Evolutionary conservation across 2,329 filamentous ascomycete genomes (phyloP).

Genomic region (Aspergillus phoenicis): DNA sequence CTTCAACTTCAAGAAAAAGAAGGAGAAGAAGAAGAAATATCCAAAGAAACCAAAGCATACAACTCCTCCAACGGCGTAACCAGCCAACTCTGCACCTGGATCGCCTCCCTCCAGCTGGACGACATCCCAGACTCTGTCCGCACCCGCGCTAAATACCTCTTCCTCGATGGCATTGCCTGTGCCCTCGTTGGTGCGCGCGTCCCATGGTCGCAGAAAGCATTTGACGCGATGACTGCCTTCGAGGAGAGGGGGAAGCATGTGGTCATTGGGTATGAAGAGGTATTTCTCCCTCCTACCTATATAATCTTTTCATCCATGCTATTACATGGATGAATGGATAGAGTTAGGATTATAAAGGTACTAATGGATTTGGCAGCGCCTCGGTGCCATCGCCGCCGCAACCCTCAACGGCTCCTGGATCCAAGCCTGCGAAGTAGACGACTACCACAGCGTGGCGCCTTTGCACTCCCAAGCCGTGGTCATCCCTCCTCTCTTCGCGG

Average conservation of each 20-base stretch:
- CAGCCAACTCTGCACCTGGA: conserved; percentile 14
- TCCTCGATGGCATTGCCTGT: conserved; percentile 49
- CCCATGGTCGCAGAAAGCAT: conserved; percentile 45
- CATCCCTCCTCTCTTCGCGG: conserved; percentile 47
- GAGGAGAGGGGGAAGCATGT: conserved; percentile 33
- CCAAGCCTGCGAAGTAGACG: conserved; percentile 50
- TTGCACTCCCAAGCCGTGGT: conserved; percentile 44
- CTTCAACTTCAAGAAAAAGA: too few relatives aligned
- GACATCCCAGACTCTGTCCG: conserved; percentile 38
- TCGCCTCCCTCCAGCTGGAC: conserved; percentile 9
- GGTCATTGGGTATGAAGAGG: conserved; percentile 20
- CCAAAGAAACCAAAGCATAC: neutral
- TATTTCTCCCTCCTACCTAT: neutral
- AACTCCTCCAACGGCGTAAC: conserved; percentile 2
- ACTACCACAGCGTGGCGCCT: conserved; percentile 47
- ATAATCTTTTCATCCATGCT: neutral
- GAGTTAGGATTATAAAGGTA: too few relatives aligned
- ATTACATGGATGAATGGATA: too few relatives aligned
- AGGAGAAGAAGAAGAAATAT: too few relatives aligned
- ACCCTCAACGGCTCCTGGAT: conserved; percentile 49
- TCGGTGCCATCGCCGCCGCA: conserved; percentile 43
- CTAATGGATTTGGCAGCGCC: neutral
- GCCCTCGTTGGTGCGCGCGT: conserved; percentile 45
- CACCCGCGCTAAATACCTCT: conserved; percentile 45
- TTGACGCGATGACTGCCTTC: conserved; percentile 33